phyloP scores from a whole-genome alignment of 2,329 filamentous ascomycete genomes.

The Aspergillus fumigatus region DNA sequence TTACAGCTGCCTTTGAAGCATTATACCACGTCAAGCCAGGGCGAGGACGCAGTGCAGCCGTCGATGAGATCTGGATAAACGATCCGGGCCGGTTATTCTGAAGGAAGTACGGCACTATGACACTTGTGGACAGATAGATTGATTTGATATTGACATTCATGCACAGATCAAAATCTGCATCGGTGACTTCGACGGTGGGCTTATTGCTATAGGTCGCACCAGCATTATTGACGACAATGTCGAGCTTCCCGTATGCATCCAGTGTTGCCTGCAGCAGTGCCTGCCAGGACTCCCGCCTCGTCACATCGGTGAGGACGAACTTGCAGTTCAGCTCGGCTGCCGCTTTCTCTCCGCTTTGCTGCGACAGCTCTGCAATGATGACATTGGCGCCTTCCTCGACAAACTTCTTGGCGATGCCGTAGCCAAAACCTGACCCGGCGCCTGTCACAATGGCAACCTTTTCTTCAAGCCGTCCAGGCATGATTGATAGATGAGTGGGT shows the following conservation, averaged over 20 bases:
- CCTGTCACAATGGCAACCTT: slow-evolving; percentile 42
- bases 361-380: slow-evolving; percentile 33
- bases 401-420: slow-evolving; percentile 33
- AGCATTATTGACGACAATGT: slow-evolving; percentile 45
- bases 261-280: slow-evolving; percentile 20
- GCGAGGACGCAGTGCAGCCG: slow-evolving; percentile 34
- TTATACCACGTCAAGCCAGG: slow-evolving; percentile 42
- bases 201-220: slow-evolving; percentile 35
- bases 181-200: slow-evolving; percentile 35
- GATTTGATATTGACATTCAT: slow-evolving; percentile 40
- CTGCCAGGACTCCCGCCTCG: slow-evolving; percentile 23
- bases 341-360: slow-evolving; percentile 19
- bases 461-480: slow-evolving; percentile 28
- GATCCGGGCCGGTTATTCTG: slow-evolving; percentile 30
- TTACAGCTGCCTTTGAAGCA: slow-evolving; percentile 38
- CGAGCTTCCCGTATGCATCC: slow-evolving; percentile 25
- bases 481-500: not conserved
- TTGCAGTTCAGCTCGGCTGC: slow-evolving; percentile 17
- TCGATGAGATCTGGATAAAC: slow-evolving; percentile 40
- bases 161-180: slow-evolving; percentile 37
- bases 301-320: slow-evolving; percentile 24
- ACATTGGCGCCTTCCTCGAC: slow-evolving; percentile 35
- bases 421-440: slow-evolving; percentile 36
- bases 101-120: slow-evolving; percentile 33
- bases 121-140: slow-evolving; percentile 31